Base-by-base conservation (phyloP, 257 asterid genomes). In the Solanum gandarillasii region DNA sequence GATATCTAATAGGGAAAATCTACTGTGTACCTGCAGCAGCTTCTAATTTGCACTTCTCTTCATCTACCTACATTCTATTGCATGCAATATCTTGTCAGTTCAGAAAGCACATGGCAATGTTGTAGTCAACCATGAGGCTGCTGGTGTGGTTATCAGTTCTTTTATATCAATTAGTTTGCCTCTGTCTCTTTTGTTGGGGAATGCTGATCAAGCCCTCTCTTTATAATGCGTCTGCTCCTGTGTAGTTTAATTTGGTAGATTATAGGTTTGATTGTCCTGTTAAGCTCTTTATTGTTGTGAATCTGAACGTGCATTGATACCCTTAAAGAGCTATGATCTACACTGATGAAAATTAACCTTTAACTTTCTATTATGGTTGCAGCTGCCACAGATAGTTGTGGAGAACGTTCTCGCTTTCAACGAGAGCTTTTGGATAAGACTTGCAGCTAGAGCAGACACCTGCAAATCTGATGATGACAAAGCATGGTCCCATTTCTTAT, bases 381-480 rank as follows among this genome's bases (percentile, higher is more conserved):
- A 95, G 98, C 96, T 97, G 86, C 93, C 89, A 86, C 88, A 93
- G 88, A 95, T 95, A 86, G 98, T 97, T 88, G 98, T 93, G 60
- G 99, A 95, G 92, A 97, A 97, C 87, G 94, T 97, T 83, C 96
- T 97, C 90, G 97, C 97, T 87, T 97, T 95, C 93, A 95, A 97
- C 60, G 99, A 97, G 93, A 90, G 91, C 87, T 95, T 97, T 88
- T 95, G 98, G 99, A 95, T 97, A 89, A 92, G 98, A 39, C 96
- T 97, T 89, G 99, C 98, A 58, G 94, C 98, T 89, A 94, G 98
- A 90, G 89, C 99, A 62, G 98, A 95, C 32, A 95, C 98, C 62
- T 94, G 98, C 96, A 95, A 93, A 92, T 95, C 99, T 23, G 98
- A 95, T 34, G 98, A 97, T 90, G 98, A 97, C 90, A 95, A 97